Base-by-base conservation (phyloP, 2,329 filamentous ascomycete species). In the Teratosphaeria nubilosa region DNA sequence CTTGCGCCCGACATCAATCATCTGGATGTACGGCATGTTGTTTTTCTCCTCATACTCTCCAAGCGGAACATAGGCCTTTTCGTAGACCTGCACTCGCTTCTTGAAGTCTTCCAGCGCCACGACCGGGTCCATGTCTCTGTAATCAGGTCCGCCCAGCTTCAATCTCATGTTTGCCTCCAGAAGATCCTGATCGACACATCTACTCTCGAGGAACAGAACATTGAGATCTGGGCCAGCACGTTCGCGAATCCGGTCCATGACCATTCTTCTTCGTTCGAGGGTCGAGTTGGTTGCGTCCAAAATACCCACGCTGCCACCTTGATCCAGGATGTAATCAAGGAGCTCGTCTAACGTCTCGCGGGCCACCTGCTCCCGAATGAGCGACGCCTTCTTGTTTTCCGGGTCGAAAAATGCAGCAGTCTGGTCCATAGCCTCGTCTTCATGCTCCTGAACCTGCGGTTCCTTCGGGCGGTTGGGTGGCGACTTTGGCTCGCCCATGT, bases 241-340 rank as follows among this genome's bases (percentile, higher is more conserved):
- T 56, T 85, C 77, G 66, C 89, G 88, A 68, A 97, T 90, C 64
- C 85, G 87, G 60, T 92, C 83, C 66, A 71, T 70, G 57, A 99
- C 82, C 27, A 88, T 81, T 73, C 92, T 86, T 54, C 94, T 84
- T 41, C 94, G 86, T 62, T 90, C 83, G 54, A 95, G 81, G 0
- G 94, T 99, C 76, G 91, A 96, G 76, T 99, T 99, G 7, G 94
- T 99, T 7, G 94, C 94, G 74, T 99, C 94, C 13, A 99, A 83
- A 62, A 99, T 97, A 41, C 94, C 94, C 10, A 97, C 90, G 31
- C 91, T 89, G 53, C 94, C 94, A 30, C 87, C 90, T 56, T 86
- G 80, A 25, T 86, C 79, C 34, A 97, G 78, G 11, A 99, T 85
- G 72, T 95, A 99, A 66, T 96, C 87, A 53, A 99, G 75, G 9